Conservation (phyloP, 257 asterid genomes). For the Leonotis leonurus region DNA sequence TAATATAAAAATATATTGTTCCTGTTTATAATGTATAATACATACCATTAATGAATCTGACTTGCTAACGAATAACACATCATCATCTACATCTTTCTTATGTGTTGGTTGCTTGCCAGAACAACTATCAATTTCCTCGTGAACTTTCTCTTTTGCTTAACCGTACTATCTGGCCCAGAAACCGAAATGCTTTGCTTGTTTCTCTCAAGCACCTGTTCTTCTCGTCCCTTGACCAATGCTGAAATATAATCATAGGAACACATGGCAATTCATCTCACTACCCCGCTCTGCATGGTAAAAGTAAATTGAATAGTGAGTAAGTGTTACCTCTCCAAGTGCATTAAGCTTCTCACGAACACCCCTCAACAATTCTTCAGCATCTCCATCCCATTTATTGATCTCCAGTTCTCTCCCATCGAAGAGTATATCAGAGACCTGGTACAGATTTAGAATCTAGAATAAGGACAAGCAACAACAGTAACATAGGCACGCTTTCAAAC, state of each 20-base stretch:
- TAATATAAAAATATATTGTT: too few relatives aligned
- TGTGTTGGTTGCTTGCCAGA: too few relatives aligned
- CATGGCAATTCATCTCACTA: not conserved
- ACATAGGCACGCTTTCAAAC: not conserved
- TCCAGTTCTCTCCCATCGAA: slow-evolving; percentile 62
- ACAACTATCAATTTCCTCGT: too few relatives aligned
- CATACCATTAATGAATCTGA: too few relatives aligned
- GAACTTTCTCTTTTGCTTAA: too few relatives aligned
- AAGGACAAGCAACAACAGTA: not conserved
- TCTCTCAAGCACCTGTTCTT: slow-evolving; percentile 76
- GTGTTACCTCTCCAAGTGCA: slow-evolving; percentile 69
- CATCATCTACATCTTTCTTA: too few relatives aligned
- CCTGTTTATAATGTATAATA: too few relatives aligned
- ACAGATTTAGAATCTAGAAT: slow-evolving; percentile 12
- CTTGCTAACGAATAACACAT: too few relatives aligned
- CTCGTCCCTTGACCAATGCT: slow-evolving; percentile 91
- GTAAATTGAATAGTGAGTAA: not conserved
- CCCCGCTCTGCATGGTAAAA: not conserved
- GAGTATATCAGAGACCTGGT: slow-evolving; percentile 54
- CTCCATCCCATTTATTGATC: slow-evolving; percentile 68
- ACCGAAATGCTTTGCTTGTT: slow-evolving; percentile 76
- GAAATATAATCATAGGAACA: slow-evolving; percentile 16
- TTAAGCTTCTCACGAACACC: slow-evolving; percentile 76
- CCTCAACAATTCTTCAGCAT: slow-evolving; percentile 55
- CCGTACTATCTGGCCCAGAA: slow-evolving; percentile 77